These are phyloP conservation scores for Linnemannia zychae DNA, from an alignment of 192 early-diverging fungal genomes.

Conservation along the genomic window DNA sequence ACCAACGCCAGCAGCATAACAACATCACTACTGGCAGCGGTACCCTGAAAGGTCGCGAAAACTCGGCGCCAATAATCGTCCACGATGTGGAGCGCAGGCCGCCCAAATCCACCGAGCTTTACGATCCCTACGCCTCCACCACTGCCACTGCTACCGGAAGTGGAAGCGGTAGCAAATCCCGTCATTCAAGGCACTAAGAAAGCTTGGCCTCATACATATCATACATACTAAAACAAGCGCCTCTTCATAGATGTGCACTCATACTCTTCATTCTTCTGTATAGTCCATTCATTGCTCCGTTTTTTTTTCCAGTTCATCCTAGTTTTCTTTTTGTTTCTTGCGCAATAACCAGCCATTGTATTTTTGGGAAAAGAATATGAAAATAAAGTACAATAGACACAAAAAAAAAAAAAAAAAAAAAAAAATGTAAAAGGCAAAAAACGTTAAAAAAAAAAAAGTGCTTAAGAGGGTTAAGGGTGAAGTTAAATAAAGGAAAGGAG, in stretches of 20 bases:
- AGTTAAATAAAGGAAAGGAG: no score
- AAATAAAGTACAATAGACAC: neutral
- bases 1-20: neutral
- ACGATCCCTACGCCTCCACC: conserved; percentile 31
- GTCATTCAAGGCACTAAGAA: neutral
- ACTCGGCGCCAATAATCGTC: neutral
- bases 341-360: neutral
- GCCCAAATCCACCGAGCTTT: conserved; percentile 43
- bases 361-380: neutral
- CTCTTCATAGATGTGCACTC: neutral
- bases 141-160: neutral
- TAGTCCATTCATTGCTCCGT: neutral
- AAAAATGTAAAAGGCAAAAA: neutral
- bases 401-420: conserved; percentile 6
- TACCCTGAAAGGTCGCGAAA: neutral
- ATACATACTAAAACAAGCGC: no score
- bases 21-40: neutral
- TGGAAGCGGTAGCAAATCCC: conserved; percentile 3
- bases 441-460: neutral
- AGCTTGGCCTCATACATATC: no score
- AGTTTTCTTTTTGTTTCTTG: neutral
- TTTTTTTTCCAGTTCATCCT: neutral
- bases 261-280: neutral
- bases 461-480: no score
- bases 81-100: conserved; percentile 48